Percentiles rank a stretch among this genome's conserved stretches.
Evolutionary conservation across 257 asterid genomes (phyloP).

Genomic region (Solanum rostratum): DNA sequence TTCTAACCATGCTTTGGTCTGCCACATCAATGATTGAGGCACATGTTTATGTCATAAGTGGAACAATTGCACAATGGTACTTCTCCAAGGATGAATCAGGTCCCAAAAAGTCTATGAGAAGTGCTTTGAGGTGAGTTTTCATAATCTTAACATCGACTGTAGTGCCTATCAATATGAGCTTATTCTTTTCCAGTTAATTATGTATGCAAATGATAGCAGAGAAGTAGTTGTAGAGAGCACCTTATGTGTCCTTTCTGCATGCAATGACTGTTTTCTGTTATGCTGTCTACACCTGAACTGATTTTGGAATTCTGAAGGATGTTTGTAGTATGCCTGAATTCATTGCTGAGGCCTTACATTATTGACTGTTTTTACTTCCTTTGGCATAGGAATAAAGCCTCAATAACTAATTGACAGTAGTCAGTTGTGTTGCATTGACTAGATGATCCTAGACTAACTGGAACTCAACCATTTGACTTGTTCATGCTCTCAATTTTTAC

Average conservation of each 20-base stretch:
- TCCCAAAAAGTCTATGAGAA: slow-evolving; percentile 68
- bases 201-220: not conserved
- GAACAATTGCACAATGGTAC: slow-evolving; percentile 90
- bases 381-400: not conserved
- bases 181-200: not conserved
- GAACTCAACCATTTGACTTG: not conserved
- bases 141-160: not conserved
- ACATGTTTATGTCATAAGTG: slow-evolving; percentile 86
- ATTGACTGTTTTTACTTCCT: not conserved
- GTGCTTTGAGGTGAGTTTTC: slow-evolving; percentile 58
- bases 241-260: not conserved
- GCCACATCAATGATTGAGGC: slow-evolving; percentile 83
- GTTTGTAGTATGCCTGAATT: not conserved
- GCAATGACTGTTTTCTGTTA: not conserved
- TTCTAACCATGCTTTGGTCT: slow-evolving; percentile 93
- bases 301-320: not conserved
- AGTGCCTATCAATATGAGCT: not conserved
- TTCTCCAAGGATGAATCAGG: slow-evolving; percentile 61
- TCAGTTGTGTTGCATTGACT: not conserved
- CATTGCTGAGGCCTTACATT: not conserved
- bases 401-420: not conserved
- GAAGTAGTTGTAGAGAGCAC: not conserved
- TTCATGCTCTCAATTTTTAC: not conserved
- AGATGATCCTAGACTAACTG: not conserved
- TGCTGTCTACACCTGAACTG: not conserved